Conservation (phyloP, 1,139 yeast species). For the Pichia sp. region DNA sequence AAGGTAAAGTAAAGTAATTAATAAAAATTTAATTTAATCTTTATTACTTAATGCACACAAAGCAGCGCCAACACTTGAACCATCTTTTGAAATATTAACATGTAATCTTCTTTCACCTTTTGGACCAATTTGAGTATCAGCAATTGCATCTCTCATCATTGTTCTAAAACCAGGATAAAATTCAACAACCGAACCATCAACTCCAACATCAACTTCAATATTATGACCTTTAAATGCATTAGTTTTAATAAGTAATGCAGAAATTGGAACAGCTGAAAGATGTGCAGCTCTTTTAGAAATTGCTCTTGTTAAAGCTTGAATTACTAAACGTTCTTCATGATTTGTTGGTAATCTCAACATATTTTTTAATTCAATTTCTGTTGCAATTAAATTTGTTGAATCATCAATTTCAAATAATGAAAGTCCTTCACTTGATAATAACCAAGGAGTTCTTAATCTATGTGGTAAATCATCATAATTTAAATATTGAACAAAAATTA, state of each 20-base stretch:
- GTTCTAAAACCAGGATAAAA: slow-evolving; percentile 83
- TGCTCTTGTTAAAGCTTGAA: slow-evolving; percentile 68
- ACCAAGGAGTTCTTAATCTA: slow-evolving; percentile 68
- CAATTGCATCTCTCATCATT: slow-evolving; percentile 68
- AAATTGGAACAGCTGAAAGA: slow-evolving; percentile 80
- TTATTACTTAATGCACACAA: slow-evolving; percentile 55
- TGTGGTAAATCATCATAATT: slow-evolving; percentile 54
- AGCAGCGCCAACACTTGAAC: slow-evolving; percentile 96
- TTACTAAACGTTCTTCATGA: slow-evolving; percentile 59
- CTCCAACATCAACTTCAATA: slow-evolving; percentile 76
- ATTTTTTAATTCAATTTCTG: slow-evolving; percentile 59
- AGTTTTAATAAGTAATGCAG: slow-evolving; percentile 63
- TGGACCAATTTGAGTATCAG: slow-evolving; percentile 61
- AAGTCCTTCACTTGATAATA: slow-evolving; percentile 72
- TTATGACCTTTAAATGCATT: slow-evolving; percentile 49
- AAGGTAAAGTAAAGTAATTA: too few species aligned
- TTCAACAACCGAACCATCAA: slow-evolving; percentile 91
- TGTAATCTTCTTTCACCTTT: slow-evolving; percentile 66
- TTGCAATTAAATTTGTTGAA: slow-evolving; percentile 59
- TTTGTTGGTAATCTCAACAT: slow-evolving; percentile 62
- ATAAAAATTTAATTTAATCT: too few species aligned
- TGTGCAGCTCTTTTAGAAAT: slow-evolving; percentile 81
- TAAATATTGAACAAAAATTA: slow-evolving; percentile 50
- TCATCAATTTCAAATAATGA: slow-evolving; percentile 81
- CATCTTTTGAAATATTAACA: slow-evolving; percentile 82